phyloP scores from a whole-genome alignment of 2,329 filamentous ascomycete species.

The Fusarium sp. region DNA sequence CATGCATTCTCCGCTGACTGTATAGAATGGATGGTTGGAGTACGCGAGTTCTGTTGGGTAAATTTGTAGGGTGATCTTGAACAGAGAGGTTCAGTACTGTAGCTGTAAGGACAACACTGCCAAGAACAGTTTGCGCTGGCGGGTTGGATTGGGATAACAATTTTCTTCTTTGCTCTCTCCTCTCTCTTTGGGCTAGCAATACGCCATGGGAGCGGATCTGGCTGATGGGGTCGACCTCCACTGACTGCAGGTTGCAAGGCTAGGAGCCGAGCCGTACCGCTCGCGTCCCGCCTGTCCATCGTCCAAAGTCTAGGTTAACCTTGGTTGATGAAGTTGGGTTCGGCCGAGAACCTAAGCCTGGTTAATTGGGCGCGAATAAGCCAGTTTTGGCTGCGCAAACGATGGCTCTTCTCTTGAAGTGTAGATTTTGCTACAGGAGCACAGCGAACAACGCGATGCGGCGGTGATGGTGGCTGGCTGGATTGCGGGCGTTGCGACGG shows the following conservation, averaged over 20 bases:
- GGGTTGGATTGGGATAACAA: neutral
- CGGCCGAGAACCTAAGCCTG: slow-evolving; percentile 21
- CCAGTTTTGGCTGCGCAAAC: slow-evolving; percentile 8
- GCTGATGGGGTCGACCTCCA: slow-evolving; percentile 15
- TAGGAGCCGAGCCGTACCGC: slow-evolving; percentile 41
- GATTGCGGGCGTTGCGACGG: slow-evolving; percentile 4
- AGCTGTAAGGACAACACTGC: neutral
- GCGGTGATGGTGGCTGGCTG: slow-evolving; percentile 15
- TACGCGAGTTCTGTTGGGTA: neutral
- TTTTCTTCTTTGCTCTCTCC: neutral
- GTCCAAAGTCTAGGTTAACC: slow-evolving; percentile 26
- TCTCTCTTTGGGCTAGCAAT: slow-evolving; percentile 5
- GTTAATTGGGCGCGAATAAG: neutral
- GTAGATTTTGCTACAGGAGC: neutral
- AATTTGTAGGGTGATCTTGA: neutral
- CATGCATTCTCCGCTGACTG: neutral
- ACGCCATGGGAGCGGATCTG: slow-evolving; percentile 23
- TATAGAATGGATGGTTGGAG: neutral
- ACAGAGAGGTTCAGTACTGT: neutral
- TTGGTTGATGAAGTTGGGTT: slow-evolving; percentile 18
- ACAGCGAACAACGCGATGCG: neutral
- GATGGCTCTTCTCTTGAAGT: neutral
- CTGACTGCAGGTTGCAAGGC: slow-evolving; percentile 32
- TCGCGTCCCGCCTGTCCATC: slow-evolving; percentile 32
- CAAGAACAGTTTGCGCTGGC: slow-evolving; percentile 1